Percentiles rank a stretch among this genome's conserved stretches.
Evolutionary conservation across 345 rosid species (phyloP).

Genomic region (Theobroma cacao): DNA sequence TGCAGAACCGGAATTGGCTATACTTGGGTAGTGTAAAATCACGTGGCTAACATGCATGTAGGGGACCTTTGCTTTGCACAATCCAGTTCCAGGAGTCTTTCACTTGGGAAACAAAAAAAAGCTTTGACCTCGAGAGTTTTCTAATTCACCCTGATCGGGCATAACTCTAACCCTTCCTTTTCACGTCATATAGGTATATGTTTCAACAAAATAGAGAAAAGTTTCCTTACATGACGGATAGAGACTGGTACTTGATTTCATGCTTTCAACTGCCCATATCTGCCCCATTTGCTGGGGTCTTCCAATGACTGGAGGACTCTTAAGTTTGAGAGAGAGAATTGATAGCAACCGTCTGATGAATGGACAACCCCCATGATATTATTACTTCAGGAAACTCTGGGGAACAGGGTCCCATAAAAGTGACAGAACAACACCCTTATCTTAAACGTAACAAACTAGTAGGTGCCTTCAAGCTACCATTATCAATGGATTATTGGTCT

Average conservation of each 20-base stretch:
- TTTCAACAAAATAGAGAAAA: background rate
- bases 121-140: background rate
- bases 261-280: background rate
- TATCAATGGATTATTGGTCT: background rate
- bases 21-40: constrained; percentile 1
- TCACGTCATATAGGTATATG: background rate
- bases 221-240: background rate
- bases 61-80: background rate
- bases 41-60: constrained; percentile 4
- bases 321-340: background rate
- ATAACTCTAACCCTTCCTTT: background rate
- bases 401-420: background rate
- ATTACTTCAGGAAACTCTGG: background rate
- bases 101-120: background rate
- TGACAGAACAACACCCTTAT: background rate
- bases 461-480: background rate
- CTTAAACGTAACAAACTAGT: background rate
- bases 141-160: background rate
- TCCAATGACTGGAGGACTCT: background rate
- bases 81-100: background rate
- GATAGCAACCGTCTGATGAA: background rate
- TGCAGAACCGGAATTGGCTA: background rate
- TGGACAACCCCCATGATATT: background rate
- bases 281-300: background rate
- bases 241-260: background rate